Evolutionary conservation across 305 asterid species (phyloP).

Genomic region (Stenogyne calaminthoides): DNA sequence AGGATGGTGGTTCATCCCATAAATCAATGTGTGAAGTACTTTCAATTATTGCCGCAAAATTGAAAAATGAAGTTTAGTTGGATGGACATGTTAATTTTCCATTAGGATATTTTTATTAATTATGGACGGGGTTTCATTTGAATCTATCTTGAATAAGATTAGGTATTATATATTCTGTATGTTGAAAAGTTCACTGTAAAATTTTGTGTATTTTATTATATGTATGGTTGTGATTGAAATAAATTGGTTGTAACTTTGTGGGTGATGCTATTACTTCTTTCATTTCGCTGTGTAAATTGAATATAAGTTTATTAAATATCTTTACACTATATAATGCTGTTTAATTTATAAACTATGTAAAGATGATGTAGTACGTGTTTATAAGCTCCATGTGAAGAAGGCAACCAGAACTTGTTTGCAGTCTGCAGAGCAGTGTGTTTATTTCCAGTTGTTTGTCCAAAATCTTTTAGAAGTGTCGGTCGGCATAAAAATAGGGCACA

Average conservation of each 20-base stretch:
- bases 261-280: no score
- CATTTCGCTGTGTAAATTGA: no score
- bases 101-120: background rate
- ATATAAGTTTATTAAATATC: no score
- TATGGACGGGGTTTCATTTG: background rate
- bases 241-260: background rate
- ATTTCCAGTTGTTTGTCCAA: background rate
- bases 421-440: background rate
- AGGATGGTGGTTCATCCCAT: conserved; percentile 50
- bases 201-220: no score
- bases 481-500: no score
- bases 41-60: conserved; percentile 9
- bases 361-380: background rate
- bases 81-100: no score
- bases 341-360: background rate
- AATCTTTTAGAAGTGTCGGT: no score
- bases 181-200: no score
- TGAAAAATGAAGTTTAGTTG: background rate
- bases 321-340: background rate
- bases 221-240: background rate
- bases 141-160: background rate
- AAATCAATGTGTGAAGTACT: conserved; percentile 38
- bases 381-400: background rate
- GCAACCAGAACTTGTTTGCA: background rate
- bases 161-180: no score